Conservation (phyloP, 202 grass and related monocot genomes). For the Bolboschoenoplectus hybrid region DNA sequence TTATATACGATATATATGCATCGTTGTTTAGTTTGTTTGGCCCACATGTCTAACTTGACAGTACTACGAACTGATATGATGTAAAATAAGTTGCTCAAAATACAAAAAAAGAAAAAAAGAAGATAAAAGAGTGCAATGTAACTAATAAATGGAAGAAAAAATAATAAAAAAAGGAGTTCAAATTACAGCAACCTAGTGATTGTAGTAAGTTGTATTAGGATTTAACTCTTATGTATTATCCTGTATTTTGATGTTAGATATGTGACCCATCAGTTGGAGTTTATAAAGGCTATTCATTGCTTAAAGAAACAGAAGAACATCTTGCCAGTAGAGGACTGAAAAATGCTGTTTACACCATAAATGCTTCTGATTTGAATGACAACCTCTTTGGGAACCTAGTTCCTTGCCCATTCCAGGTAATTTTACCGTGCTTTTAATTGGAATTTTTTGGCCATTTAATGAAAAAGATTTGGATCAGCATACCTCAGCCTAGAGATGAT, state of each 20-base stretch:
- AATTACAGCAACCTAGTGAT: background rate
- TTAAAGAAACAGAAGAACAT: conserved; percentile 46
- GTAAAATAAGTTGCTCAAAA: background rate
- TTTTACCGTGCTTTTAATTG: background rate
- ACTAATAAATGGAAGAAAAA: background rate
- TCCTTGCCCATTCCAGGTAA: conserved; percentile 54
- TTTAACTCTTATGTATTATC: background rate
- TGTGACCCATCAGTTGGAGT: conserved; percentile 45
- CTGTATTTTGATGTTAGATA: conserved; percentile 41
- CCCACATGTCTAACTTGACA: background rate
- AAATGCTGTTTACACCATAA: conserved; percentile 40
- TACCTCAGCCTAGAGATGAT: background rate
- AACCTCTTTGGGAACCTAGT: conserved; percentile 45
- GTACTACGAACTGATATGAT: background rate
- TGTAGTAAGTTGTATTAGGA: background rate
- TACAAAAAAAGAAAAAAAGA: background rate
- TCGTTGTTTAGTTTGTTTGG: conserved; percentile 7
- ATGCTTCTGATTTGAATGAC: conserved; percentile 45
- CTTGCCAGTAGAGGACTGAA: conserved; percentile 38
- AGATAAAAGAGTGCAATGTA: background rate
- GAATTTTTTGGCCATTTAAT: background rate
- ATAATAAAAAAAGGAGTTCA: background rate
- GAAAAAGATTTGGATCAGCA: background rate
- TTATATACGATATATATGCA: background rate
- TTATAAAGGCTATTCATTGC: conserved; percentile 44